Evolutionary conservation across 2,329 filamentous ascomycete species (phyloP), one percentile per base, ranked within the genome.

Genomic region (Fusarium sp.): DNA sequence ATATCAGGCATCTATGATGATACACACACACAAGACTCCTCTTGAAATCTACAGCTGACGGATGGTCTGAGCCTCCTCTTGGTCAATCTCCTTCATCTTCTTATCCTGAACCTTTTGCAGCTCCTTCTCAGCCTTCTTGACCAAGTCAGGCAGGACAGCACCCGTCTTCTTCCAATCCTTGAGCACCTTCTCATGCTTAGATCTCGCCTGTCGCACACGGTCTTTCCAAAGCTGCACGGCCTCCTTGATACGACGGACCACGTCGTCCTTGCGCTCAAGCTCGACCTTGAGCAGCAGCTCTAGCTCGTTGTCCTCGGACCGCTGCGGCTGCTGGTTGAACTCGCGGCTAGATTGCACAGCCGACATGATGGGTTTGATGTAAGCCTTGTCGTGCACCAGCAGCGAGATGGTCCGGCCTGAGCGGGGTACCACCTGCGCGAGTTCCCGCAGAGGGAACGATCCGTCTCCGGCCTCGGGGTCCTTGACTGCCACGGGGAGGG

Each of bases 291-390:
- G 80, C 27, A 85, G 73, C 62, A 89, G 82, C 80, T 88, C 86
- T 20, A 88, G 83, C 77, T 86, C 85, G 77, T 88, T 88, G 76
- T 88, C 86, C 49, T 84, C 80, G 75, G 82, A 82, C 18, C 80
- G 80, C 82, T 88, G 87, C 50, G 86, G 86, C 81, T 87, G 86
- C 82, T 88, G 86, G 81, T 88, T 88, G 78, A 85, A 87, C 71
- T 85, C 81, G n/a, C 76, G 73, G 73, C 81, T 83, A 29, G 77
- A 73, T 78, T 87, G 85, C 55, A 88, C 80, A 31, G 86, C 86
- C 73, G 81, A 83, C 81, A 86, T 83, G 78, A 88, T 83, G 71
- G 84, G 81, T 80, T 85, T 85, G 70, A 87, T 77, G 73, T 83
- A 84, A 7, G 69, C 76, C 55, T 76, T 77, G 58, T 83, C 81